A percentile compares a stretch with the other conserved stretches of the same genome.
phyloP scores from a whole-genome alignment of 75 land plant species.

The Gnetum montanum region DNA sequence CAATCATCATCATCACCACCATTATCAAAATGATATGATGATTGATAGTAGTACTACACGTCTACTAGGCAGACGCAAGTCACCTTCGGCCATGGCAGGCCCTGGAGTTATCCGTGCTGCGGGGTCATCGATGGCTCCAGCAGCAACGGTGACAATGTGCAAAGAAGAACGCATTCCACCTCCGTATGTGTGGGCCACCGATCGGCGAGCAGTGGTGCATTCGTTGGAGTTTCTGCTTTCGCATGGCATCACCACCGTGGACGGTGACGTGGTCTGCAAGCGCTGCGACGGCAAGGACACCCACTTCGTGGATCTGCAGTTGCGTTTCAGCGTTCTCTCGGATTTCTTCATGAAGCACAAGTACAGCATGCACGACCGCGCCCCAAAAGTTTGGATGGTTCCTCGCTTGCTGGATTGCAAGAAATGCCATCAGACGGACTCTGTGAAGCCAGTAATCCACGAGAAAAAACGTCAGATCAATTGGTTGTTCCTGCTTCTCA shows the following conservation, averaged over 20 bases:
- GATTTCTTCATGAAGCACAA: constrained; percentile 20
- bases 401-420: constrained; percentile 48
- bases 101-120: too few relatives aligned
- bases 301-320: constrained; percentile 16
- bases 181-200: constrained; percentile 60
- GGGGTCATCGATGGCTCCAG: too few relatives aligned
- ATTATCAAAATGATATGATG: too few relatives aligned
- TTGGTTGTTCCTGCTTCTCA: constrained; percentile 79
- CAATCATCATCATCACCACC: too few relatives aligned
- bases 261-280: constrained; percentile 58
- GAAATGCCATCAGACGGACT: constrained; percentile 35
- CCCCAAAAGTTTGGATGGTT: constrained; percentile 51
- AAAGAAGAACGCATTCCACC: constrained; percentile 18
- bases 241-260: constrained; percentile 20
- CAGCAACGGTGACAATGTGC: too few relatives aligned
- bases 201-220: constrained; percentile 36
- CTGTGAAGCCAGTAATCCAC: constrained; percentile 45
- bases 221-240: constrained; percentile 23
- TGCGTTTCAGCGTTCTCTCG: constrained; percentile 13
- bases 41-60: too few relatives aligned
- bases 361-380: constrained; percentile 57
- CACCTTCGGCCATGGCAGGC: too few relatives aligned
- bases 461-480: constrained; percentile 58
- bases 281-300: constrained; percentile 24
- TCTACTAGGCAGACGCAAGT: too few relatives aligned